phyloP scores from a whole-genome alignment of 306 rosid species.

The Rosa chinensis region DNA sequence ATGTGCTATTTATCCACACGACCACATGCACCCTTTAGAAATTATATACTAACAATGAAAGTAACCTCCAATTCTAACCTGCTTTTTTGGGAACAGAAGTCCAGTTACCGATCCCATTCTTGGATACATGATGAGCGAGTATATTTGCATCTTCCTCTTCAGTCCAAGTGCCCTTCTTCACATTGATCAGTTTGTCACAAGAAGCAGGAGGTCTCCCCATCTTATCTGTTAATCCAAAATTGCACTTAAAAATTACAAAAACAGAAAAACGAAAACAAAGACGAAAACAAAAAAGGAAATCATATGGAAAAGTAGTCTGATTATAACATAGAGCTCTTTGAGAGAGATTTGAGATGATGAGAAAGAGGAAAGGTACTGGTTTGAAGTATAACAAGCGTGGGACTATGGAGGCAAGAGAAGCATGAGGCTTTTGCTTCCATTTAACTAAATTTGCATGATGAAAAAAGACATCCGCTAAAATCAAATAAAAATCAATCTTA shows the following conservation, averaged over 20 bases:
- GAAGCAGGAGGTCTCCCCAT: conserved; percentile 68
- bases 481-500: conserved; percentile 34
- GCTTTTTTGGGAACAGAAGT: conserved; percentile 61
- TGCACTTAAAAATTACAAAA: conserved; percentile 8
- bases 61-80: conserved; percentile 35
- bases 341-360: conserved; percentile 34
- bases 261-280: background rate
- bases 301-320: conserved; percentile 19
- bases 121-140: conserved; percentile 45
- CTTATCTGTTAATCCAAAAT: conserved; percentile 31
- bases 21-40: background rate
- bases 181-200: conserved; percentile 48
- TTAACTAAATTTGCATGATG: conserved; percentile 64
- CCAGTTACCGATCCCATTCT: conserved; percentile 65
- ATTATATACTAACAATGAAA: background rate
- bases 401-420: conserved; percentile 60
- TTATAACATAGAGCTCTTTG: conserved; percentile 39
- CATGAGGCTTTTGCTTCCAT: conserved; percentile 47
- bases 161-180: conserved; percentile 50
- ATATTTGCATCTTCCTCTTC: conserved; percentile 64
- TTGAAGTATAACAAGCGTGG: conserved; percentile 54
- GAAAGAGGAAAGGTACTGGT: conserved; percentile 33
- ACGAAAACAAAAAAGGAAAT: conserved; percentile 16
- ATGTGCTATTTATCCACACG: background rate
- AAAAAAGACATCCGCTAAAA: conserved; percentile 30